Evolutionary conservation across 805 yeast species (phyloP).

Genomic region (Cyberlindnera petersonii): DNA sequence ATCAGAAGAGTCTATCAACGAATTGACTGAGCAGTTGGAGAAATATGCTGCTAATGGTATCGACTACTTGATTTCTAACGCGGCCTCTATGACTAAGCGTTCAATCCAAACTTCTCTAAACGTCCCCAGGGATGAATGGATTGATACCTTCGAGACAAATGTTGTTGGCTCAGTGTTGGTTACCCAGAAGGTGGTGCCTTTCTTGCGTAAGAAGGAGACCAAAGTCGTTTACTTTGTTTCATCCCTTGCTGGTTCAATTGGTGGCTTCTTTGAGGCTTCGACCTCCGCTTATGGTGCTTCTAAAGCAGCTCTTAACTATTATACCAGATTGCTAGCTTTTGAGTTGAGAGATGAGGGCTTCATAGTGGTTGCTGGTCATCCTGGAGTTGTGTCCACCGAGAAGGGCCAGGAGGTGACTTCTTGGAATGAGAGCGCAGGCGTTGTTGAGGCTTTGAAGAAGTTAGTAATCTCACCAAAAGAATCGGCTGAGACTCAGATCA

Average conservation of each 20-base stretch:
- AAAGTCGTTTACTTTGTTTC: conserved; percentile 30
- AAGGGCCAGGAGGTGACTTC: conserved; percentile 20
- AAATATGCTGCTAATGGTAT: conserved; percentile 10
- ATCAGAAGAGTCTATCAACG: conserved; percentile 9
- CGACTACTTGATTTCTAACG: conserved; percentile 18
- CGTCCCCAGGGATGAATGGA: conserved; percentile 1
- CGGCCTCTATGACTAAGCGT: conserved; percentile 6
- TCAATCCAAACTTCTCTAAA: neutral
- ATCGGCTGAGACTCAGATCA: conserved; percentile 21
- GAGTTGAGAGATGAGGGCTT: conserved; percentile 30
- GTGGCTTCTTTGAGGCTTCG: conserved; percentile 10
- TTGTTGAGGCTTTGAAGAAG: neutral
- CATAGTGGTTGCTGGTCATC: conserved; percentile 33
- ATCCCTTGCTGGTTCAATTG: conserved; percentile 27
- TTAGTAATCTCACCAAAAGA: conserved; percentile 25
- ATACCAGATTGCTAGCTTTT: conserved; percentile 24
- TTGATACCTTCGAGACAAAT: conserved; percentile 6
- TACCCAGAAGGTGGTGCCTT: conserved; percentile 12
- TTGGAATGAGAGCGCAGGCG: neutral
- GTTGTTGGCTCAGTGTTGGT: conserved; percentile 11
- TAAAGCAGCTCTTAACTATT: conserved; percentile 36
- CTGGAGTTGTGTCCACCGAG: conserved; percentile 39
- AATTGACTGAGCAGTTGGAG: conserved; percentile 9
- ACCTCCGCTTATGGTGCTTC: conserved; percentile 34
- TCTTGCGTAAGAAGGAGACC: conserved; percentile 16